Base-by-base conservation (phyloP, 2,329 filamentous ascomycete genomes). In the Drechmeria coniospora region DNA sequence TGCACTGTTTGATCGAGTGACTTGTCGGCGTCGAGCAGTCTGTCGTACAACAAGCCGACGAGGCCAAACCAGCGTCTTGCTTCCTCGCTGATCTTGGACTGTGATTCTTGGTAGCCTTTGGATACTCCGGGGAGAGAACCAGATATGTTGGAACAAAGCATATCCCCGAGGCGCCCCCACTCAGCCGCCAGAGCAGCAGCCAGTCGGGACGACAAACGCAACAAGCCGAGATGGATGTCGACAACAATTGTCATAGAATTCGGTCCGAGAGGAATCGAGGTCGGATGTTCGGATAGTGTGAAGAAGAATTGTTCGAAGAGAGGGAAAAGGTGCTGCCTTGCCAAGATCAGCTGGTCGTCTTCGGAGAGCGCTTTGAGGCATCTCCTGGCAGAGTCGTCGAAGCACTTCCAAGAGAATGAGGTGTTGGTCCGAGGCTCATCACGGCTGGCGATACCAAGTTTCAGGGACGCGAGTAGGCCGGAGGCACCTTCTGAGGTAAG, bases 101-200 rank as follows among this genome's bases (percentile, higher is more conserved):
- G 83, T 0, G 82, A 92, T 23, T 63, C 62, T 15, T 68, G 63
- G 39, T 80, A 80, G 12, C 83, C 79, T 35, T 77, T 77, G 0
- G 83, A 84, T 31, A 87, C 74, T 44, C 87, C 83, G 1, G 86
- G 83, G 5, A 81, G 64, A 0, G 83, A 92, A 5, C 70, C 68
- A 29, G 74, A 74, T 31, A 93, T 73, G 21, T 68, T 64, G 18
- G 71, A 59, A 15, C 75, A 59, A n/a, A 93, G 54, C 0, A 61
- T 49, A 1, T 67, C 55, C 0, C 70, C 67, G n/a, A 83, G 51
- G 2, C 57, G 57, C 3, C 58, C 49, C 80, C 81, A 90, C 36
- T 75, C 59, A 3, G 59, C 49, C 11, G 57, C 47, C 0, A 80
- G 56, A 1, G 66, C 56, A 0, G 63, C 49, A 4, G 74, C 38